A percentile compares a stretch with the other conserved stretches of the same genome.
phyloP scores from a whole-genome alignment of 345 rosid genomes.

The Physaria fendleri region DNA sequence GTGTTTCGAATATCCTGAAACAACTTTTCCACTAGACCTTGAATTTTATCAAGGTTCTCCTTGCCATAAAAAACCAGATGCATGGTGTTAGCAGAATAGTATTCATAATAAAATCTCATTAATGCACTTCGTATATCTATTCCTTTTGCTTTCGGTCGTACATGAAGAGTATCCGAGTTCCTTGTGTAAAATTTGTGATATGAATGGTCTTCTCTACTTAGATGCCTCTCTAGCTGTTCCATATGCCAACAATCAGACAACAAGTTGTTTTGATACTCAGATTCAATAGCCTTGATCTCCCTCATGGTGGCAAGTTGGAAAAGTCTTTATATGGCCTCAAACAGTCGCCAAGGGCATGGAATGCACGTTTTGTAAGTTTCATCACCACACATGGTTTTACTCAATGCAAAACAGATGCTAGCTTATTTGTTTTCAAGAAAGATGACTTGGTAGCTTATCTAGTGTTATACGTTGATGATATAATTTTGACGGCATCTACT shows the following conservation, averaged over 20 bases:
- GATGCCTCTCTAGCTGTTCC: constrained; percentile 70
- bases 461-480: too few relatives aligned
- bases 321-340: too few relatives aligned
- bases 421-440: too few relatives aligned
- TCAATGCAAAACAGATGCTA: too few relatives aligned
- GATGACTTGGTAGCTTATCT: too few relatives aligned
- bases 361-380: too few relatives aligned
- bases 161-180: constrained; percentile 74
- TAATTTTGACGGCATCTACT: too few relatives aligned
- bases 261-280: constrained; percentile 84
- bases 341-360: too few relatives aligned
- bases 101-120: constrained; percentile 59
- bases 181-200: constrained; percentile 86
- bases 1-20: constrained; percentile 63
- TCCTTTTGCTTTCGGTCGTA: constrained; percentile 65
- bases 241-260: constrained; percentile 72
- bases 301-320: constrained; percentile 80
- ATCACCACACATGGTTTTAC: too few relatives aligned
- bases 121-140: constrained; percentile 68
- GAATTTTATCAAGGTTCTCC: constrained; percentile 65
- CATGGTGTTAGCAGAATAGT: constrained; percentile 90
- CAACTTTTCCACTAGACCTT: constrained; percentile 45
- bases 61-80: constrained; percentile 71
- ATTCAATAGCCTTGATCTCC: constrained; percentile 87
- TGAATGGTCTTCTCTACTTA: constrained; percentile 64